Evolutionary conservation across 2,329 filamentous ascomycete species (phyloP).

Genomic region (Xylaria sp.): DNA sequence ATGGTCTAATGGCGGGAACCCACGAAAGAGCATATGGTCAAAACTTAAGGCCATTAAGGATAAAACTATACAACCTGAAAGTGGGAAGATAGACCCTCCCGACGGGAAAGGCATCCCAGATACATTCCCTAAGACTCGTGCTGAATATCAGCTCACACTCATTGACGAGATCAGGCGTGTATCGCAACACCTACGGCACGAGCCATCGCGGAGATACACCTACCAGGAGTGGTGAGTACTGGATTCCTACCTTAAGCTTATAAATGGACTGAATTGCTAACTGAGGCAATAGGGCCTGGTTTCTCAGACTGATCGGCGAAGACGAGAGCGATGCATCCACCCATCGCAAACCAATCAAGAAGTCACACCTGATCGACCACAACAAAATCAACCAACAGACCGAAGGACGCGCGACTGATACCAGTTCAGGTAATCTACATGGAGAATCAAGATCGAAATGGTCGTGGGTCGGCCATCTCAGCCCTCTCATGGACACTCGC

Average conservation of each 20-base stretch:
- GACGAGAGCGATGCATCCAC: slow-evolving; percentile 64
- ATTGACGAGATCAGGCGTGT: slow-evolving; percentile 77
- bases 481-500: slow-evolving; percentile 75
- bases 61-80: not conserved
- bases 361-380: slow-evolving; percentile 19
- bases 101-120: slow-evolving; percentile 52
- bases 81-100: not conserved
- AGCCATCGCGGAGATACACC: slow-evolving; percentile 72
- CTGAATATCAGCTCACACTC: slow-evolving; percentile 72
- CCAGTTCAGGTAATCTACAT: slow-evolving; percentile 11
- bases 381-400: not conserved
- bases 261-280: slow-evolving; percentile 8
- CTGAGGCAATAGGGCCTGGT: slow-evolving; percentile 73
- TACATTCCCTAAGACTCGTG: slow-evolving; percentile 55
- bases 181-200: slow-evolving; percentile 69
- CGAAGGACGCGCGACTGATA: not conserved
- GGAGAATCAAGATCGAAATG: slow-evolving; percentile 56
- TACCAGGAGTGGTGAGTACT: slow-evolving; percentile 60
- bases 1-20: not conserved
- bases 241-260: not conserved
- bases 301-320: slow-evolving; percentile 79
- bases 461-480: slow-evolving; percentile 79
- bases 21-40: not conserved
- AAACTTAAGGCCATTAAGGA: slow-evolving; percentile 1
- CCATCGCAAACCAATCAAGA: slow-evolving; percentile 56